A percentile compares a stretch with the other conserved stretches of the same genome.
Conservation (phyloP, 208 protist species). For the Kentomonas sorsogonicus region DNA sequence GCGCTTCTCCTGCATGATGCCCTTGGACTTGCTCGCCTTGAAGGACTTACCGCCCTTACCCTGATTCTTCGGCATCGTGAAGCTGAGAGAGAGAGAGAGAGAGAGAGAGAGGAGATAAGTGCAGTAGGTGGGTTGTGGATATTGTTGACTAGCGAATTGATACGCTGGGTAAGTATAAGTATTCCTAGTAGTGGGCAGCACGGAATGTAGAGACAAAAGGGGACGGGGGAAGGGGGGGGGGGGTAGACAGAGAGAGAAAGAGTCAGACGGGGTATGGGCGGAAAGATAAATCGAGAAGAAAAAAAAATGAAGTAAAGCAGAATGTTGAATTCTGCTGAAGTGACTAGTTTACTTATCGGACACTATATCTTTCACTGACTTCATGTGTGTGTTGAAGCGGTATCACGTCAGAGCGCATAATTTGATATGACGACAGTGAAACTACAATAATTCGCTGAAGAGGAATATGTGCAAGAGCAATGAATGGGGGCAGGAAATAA, state of each 20-base stretch:
- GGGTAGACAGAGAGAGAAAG: conserved; percentile 10
- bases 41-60: conserved; percentile 96
- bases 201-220: conserved; percentile 22
- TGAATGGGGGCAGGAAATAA: no score
- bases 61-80: conserved; percentile 91
- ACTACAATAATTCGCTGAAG: no score
- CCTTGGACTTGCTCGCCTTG: conserved; percentile 93
- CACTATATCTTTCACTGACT: neutral
- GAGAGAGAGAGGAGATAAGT: conserved; percentile 1
- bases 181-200: neutral
- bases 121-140: conserved; percentile 2
- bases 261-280: neutral
- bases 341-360: no score
- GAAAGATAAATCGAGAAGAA: conserved; percentile 5
- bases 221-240: conserved; percentile 3
- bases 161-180: conserved; percentile 1
- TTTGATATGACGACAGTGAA: no score
- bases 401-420: no score
- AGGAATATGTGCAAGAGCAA: no score
- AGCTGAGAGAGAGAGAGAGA: neutral
- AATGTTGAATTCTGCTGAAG: no score
- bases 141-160: neutral
- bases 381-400: neutral
- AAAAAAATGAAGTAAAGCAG: conserved; percentile 16
- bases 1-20: conserved; percentile 94